phyloP scores from a whole-genome alignment of 108 stramenopile genomes.

The Schizochytrium sp. region DNA sequence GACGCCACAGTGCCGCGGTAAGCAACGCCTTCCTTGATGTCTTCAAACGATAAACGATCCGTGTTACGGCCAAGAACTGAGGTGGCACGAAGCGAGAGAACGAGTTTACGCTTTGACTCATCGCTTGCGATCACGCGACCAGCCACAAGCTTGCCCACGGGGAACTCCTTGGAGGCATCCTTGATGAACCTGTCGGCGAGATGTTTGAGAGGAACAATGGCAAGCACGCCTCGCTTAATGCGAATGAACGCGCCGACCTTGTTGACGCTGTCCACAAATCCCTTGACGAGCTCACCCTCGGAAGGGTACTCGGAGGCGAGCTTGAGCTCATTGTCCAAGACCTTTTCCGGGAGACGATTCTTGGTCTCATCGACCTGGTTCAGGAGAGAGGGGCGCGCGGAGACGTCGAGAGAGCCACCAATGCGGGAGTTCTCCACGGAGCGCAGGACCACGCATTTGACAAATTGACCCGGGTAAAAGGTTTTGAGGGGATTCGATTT shows the following conservation, averaged over 20 bases:
- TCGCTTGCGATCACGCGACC: background rate
- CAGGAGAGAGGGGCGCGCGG: background rate
- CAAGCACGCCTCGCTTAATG: background rate
- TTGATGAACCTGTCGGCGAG: background rate
- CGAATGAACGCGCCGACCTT: background rate
- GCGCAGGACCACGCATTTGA: background rate
- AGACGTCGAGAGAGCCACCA: background rate
- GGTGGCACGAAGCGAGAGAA: background rate
- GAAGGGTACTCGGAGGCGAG: background rate
- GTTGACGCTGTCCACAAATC: background rate
- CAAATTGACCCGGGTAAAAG: background rate
- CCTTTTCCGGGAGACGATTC: background rate
- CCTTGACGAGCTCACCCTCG: constrained; percentile 2
- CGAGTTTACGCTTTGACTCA: background rate
- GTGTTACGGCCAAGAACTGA: background rate
- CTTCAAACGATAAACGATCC: background rate
- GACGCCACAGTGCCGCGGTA: background rate
- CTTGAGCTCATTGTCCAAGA: background rate
- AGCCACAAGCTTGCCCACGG: background rate
- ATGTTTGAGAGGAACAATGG: background rate
- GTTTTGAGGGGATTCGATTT: background rate
- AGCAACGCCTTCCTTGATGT: background rate
- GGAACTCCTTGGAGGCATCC: background rate
- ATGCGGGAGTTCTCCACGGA: background rate
- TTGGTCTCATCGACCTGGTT: background rate